These are phyloP conservation scores for Mikania micrantha DNA, from an alignment of 129 eudicot genomes.

Conservation along the genomic window DNA sequence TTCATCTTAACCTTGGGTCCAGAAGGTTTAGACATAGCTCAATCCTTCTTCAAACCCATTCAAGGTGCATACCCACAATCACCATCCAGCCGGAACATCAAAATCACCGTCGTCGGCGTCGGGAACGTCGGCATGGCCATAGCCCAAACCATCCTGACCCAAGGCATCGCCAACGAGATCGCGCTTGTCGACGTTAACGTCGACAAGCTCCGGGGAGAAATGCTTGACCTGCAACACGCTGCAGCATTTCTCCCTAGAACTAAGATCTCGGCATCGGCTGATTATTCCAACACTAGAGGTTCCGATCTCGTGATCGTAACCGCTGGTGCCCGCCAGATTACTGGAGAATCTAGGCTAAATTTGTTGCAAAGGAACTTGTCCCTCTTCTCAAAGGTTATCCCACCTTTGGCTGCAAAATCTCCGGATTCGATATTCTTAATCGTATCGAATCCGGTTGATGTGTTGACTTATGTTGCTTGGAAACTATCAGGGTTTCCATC, in stretches of 20 bases:
- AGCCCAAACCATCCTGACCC: constrained; percentile 96
- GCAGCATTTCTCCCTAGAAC: constrained; percentile 95
- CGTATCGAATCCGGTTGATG: constrained; percentile 94
- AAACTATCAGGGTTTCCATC: constrained; percentile 83
- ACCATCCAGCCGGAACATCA: constrained; percentile 52
- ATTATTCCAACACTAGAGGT: constrained; percentile 52
- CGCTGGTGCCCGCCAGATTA: constrained; percentile 85
- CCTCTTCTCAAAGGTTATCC: constrained; percentile 51
- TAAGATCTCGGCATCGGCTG: constrained; percentile 59
- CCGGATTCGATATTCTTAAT: constrained; percentile 62
- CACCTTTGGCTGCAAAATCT: constrained; percentile 61
- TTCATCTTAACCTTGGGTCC: constrained; percentile 56
- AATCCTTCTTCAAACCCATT: constrained; percentile 63
- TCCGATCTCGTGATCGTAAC: constrained; percentile 91
- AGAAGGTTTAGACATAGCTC: constrained; percentile 59
- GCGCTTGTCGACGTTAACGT: constrained; percentile 67
- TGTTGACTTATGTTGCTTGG: constrained; percentile 91
- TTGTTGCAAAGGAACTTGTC: constrained; percentile 65
- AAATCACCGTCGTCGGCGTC: constrained; percentile 82
- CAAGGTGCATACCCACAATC: constrained; percentile 36
- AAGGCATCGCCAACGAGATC: constrained; percentile 71
- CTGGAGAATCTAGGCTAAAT: constrained; percentile 79
- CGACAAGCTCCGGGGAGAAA: constrained; percentile 78
- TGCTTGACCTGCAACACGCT: constrained; percentile 96
- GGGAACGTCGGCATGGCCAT: constrained; percentile 99